Base-by-base conservation (phyloP, 371 early-diverging fungal species). In the Actinomortierella wolfii region DNA sequence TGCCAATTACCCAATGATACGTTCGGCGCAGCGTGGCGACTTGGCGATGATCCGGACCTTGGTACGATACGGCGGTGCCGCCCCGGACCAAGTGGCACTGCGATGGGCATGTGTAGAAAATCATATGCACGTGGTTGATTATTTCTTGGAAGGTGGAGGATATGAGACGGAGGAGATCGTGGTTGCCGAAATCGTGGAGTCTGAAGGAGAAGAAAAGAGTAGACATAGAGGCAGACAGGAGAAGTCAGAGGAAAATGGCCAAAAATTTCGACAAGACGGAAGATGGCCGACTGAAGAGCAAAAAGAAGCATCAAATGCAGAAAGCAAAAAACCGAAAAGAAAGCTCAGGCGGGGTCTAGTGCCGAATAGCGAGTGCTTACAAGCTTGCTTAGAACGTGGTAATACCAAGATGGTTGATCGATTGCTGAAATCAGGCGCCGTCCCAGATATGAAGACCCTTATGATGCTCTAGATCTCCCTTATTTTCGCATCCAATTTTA, bases 41-140 rank as follows among this genome's bases (percentile, higher is more conserved):
- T 41, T 59, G n/a, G 62, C 61, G 26, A 65, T 71, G 66, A 66
- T 66, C 18, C 53, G 41, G 52, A 21, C 62, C 8, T 21, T 71
- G n/a, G 25, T 71, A 8, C 34, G 34, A 4, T 47, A 44, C 1
- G 41, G 18, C 13, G 73, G 73, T 18, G 73, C 73, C 11, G 59
- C 59, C 6, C 63, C 59, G 2, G 73, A 71, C 18, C 58, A 66
- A 21, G 62, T 54, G 46, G 73, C 66, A 1, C 39, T 71, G 14
- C 62, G 66, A 26, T 65, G 66, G 66, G 67, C 66, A 1, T 66
- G 66, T 45, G 73, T 66, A 2, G 67, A 66, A 25, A 66, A 71
- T 51, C 62, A 55, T 20, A n/a, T 66, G 25, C 59, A 57, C 1
- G 53, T 71, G 21, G 14, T 71, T 45, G 73, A 71, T 46, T 13